These are phyloP conservation scores for Neurospora pannonica DNA, from an alignment of 495 filamentous ascomycete species.

Conservation along the genomic window DNA sequence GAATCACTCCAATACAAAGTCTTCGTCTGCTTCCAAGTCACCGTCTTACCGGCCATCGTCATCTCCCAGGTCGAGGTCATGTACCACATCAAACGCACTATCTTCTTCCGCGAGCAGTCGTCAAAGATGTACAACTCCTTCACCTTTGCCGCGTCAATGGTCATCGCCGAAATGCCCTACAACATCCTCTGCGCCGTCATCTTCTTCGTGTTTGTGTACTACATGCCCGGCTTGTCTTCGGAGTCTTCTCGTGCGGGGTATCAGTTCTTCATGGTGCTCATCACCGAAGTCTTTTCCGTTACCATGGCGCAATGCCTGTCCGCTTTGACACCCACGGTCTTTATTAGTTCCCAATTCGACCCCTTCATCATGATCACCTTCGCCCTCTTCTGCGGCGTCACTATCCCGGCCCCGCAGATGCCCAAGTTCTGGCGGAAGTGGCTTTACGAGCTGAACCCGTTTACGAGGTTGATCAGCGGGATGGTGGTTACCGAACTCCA, in stretches of 20 bases:
- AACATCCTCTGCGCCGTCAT: constrained; percentile 59
- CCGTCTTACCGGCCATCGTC: constrained; percentile 65
- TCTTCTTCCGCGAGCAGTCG: constrained; percentile 70
- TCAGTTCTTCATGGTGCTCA: constrained; percentile 72
- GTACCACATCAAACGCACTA: constrained; percentile 62
- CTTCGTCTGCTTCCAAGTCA: constrained; percentile 78
- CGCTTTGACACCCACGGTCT: constrained; percentile 57
- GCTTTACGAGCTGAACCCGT: constrained; percentile 77
- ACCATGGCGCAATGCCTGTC: constrained; percentile 60
- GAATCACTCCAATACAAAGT: constrained; percentile 66
- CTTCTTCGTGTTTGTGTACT: constrained; percentile 72
- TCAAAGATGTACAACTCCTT: constrained; percentile 70
- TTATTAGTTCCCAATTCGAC: constrained; percentile 59
- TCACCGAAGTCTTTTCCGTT: constrained; percentile 70
- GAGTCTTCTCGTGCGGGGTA: constrained; percentile 57
- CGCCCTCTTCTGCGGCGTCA: constrained; percentile 75
- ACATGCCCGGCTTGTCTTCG: constrained; percentile 53
- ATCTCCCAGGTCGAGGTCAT: constrained; percentile 70
- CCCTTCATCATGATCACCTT: constrained; percentile 74
- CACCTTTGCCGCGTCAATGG: constrained; percentile 60
- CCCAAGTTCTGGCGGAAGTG: constrained; percentile 69
- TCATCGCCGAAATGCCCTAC: constrained; percentile 71
- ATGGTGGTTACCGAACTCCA: constrained; percentile 70
- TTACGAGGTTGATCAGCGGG: constrained; percentile 72
- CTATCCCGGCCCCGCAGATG: constrained; percentile 65